Evolutionary conservation across 768 basidiomycete genomes (phyloP), one percentile per base, ranked within the genome.

Genomic region (Cystofilobasidium ferigula): DNA sequence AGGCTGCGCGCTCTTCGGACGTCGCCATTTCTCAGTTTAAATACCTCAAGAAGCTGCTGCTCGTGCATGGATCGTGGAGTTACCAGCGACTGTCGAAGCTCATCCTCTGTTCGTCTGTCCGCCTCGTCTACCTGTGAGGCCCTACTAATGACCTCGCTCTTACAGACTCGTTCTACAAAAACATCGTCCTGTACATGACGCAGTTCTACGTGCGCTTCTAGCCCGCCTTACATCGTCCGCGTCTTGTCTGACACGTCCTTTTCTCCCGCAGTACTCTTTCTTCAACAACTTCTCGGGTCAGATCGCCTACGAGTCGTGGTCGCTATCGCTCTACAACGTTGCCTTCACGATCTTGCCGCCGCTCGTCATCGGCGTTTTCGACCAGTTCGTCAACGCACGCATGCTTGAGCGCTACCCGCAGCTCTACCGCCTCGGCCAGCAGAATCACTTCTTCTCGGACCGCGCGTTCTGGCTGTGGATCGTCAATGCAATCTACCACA

Each of bases 201-300:
- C 89, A 94, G 69, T 98, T 98, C 76, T 98, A 93, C 92, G 93
- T 92, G 76, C 28, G 82, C n/a, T 26, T n/a, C 45, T 42, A 43
- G 22, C 22, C 34, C 48, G 48, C 5, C n/a, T 28, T 28, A 7
- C 9, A 10, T 26, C 26, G 28, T 40, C 59, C 30, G 24, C 22
- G 38, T 7, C 36, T 26, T 26, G 13, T 35, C n/a, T 30, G 40
- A 24, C 60, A 74, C 74, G 14, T 14, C n/a, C 63, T 58, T 24
- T 38, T n/a, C 58, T 30, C 68, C n/a, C n/a, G n/a, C n/a, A 97
- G 94, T 99, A 84, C 77, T 95, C 95, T 13, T 94, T 97, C 81
- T 89, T 93, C 83, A 99, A 98, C 81, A 95, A 94, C 72, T 98
- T 95, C 79, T 99, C 95, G 0, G 95, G 95, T 24, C 95, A 98